Evolutionary conservation across 2,329 filamentous ascomycete genomes (phyloP).

Genomic region (Stachybotrys elegans): DNA sequence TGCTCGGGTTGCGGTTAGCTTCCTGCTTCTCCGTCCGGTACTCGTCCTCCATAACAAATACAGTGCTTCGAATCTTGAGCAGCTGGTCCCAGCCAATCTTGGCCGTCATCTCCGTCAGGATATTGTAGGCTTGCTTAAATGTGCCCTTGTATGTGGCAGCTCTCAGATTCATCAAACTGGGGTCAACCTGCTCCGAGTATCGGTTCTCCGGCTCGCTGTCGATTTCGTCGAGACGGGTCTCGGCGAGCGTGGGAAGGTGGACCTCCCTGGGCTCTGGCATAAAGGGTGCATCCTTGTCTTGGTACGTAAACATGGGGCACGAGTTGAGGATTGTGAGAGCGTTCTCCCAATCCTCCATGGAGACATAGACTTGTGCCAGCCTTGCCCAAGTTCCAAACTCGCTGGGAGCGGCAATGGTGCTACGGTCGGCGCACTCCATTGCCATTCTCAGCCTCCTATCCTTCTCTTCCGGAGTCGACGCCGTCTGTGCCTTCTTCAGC

Average conservation of each 20-base stretch:
- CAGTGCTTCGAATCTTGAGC: constrained; percentile 88
- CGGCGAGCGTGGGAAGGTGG: constrained; percentile 77
- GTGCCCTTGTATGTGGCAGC: constrained; percentile 91
- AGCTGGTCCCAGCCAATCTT: constrained; percentile 98
- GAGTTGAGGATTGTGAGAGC: constrained; percentile 94
- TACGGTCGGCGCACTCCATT: constrained; percentile 86
- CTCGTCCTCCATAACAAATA: constrained; percentile 99
- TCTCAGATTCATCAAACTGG: constrained; percentile 77
- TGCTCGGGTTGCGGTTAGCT: constrained; percentile 69
- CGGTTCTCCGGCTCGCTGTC: constrained; percentile 83
- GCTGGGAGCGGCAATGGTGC: constrained; percentile 90
- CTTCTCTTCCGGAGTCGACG: constrained; percentile 48
- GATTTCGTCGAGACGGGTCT: constrained; percentile 91
- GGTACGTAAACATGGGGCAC: constrained; percentile 99
- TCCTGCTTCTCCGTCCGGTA: constrained; percentile 85
- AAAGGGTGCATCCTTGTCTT: constrained; percentile 92
- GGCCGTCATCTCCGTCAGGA: constrained; percentile 91
- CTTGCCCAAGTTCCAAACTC: constrained; percentile 97
- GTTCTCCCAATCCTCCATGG: constrained; percentile 93
- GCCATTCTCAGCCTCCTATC: constrained; percentile 76
- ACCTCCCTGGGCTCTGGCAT: constrained; percentile 92
- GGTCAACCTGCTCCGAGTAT: constrained; percentile 80
- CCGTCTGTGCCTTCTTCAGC: constrained; percentile 68
- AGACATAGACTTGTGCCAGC: constrained; percentile 87
- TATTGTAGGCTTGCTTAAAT: constrained; percentile 89